Evolutionary conservation across 2,329 filamentous ascomycete species (phyloP), one percentile per base, ranked within the genome.

Genomic region (Pseudopithomyces chartarum): DNA sequence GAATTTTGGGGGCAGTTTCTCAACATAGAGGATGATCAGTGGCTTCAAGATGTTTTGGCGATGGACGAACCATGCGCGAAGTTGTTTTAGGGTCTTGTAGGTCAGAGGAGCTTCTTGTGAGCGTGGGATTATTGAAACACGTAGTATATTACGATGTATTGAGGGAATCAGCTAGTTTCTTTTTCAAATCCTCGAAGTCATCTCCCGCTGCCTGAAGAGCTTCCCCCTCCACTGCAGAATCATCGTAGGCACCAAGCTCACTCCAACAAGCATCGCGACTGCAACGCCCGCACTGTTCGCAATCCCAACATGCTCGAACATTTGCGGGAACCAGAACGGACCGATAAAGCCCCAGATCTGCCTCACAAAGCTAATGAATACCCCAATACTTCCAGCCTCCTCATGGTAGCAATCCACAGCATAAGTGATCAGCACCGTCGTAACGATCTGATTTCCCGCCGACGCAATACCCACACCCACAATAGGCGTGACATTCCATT

Each of bases 391-490:
- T 1, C 80, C 81, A 0, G 83, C 78, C 39, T 84, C 78, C 26
- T 82, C 76, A 2, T 75, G 78, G 58, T 85, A 81, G 63, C 82
- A 84, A 60, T 87, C 85, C 1, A 88, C 81, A 0, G 84, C 81
- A 65, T 86, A 87, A 0, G 85, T 87, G 22, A 86, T 82, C 42
- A 85, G 66, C 2, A 87, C 81, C 0, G 85, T 87, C 0, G 85
- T 87, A 15, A 87, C 78, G 40, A 88, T 81, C 68, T 87, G 85
- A 57, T 86, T 86, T 0, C 85, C 85, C 5, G 79, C 81, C 0
- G 79, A 81, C 0, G 76, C 74, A 36, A 80, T 79, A 0, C 78
- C 84, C 6, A 78, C 79, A 4, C 85, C 84, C 15, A 87, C 65
- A 13, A 85, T 74, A 0, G 85, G 85, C 0, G 83, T 85, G 5